Base-by-base conservation (phyloP, 2,329 filamentous ascomycete genomes). In the Colletotrichum noveboracense region DNA sequence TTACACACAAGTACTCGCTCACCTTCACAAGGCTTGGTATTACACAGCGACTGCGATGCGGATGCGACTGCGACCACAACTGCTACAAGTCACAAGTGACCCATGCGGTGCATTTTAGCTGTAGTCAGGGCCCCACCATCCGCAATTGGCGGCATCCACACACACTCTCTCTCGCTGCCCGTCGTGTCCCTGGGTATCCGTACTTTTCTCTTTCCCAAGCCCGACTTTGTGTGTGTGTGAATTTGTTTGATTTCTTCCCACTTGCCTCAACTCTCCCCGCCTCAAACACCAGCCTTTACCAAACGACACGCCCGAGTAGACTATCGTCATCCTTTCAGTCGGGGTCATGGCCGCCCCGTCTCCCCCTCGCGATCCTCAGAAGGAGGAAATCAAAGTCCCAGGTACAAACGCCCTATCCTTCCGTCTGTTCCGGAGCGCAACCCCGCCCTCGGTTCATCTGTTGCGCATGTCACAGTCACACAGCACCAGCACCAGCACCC, bases 401-500 rank as follows among this genome's bases (percentile, higher is more conserved):
- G 74, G 74, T 76, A 76, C 66, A 56, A 75, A 55, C 62, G 48
- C 64, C 64, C 65, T 76, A 56, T 52, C 58, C 36, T 75, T 75
- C 74, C 74, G 74, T 71, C 71, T 76, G 66, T 76, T 76, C 74
- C 71, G 71, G 71, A 38, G 67, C 66, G 61, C 71, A 75, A 76
- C 74, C 74, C 74, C 74, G 74, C 74, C 74, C 71, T 76, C 71
- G 74, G 74, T 76, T 76, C 74, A 65, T 74, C 70, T 65, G 64
- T 76, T 74, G 74, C 74, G 74, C 74, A 74, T 68, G 70, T 76
- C 70, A 76, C 70, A 76, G 64, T 67, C 74, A 68, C 66, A 74
- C 34, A 60, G 56, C 38, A 16, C 58, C 68, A 38, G 43, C 43
- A 48, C 43, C 43, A n/a, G 43, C n/a, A 48, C 43, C 43, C 43